A percentile compares a stretch with the other conserved stretches of the same genome.
Conservation (phyloP, 139 green algal species). For the Mesotaenium endlicherianum region DNA sequence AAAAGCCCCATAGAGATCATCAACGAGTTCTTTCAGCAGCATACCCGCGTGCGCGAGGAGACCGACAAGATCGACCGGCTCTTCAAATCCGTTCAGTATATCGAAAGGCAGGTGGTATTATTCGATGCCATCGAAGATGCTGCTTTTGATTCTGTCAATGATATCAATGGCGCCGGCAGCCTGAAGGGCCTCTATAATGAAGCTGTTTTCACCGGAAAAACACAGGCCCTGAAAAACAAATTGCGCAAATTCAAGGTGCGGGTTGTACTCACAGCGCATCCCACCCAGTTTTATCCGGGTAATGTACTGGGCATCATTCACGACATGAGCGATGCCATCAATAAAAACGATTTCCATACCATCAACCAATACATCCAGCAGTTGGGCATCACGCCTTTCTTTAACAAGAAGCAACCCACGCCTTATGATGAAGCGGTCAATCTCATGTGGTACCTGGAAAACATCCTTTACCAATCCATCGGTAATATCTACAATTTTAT, state of each 20-base stretch:
- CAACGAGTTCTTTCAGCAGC: neutral
- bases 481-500: neutral
- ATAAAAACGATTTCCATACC: neutral
- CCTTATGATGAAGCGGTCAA: neutral
- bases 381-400: neutral
- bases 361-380: neutral
- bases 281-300: neutral
- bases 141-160: neutral
- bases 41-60: neutral
- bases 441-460: neutral
- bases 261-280: neutral
- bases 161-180: neutral
- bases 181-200: neutral
- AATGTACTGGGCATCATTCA: neutral
- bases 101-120: neutral
- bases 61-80: neutral
- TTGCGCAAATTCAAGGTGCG: neutral
- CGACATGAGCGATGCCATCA: neutral
- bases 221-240: neutral
- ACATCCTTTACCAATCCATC: neutral
- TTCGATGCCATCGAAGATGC: neutral
- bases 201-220: neutral
- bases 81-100: neutral
- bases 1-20: neutral
- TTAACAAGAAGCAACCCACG: neutral